Percentiles rank a stretch among this genome's conserved stretches.
These are phyloP conservation scores for Jasminum sambac DNA, from an alignment of 257 asterid species.

Conservation along the genomic window DNA sequence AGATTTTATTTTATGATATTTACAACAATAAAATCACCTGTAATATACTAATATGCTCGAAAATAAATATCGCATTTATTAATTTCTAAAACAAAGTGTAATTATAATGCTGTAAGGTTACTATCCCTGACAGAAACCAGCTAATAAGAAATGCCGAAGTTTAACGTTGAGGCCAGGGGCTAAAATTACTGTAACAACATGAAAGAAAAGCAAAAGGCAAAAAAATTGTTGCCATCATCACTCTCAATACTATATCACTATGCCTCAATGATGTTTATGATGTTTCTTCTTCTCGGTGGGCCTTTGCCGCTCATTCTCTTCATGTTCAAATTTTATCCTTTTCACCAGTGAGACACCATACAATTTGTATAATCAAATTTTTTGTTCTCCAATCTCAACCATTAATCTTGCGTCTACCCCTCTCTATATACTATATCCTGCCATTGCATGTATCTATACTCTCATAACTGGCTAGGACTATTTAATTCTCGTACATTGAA, in stretches of 20 bases:
- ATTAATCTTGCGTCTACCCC: too few species aligned
- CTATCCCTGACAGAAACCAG: conserved; percentile 28
- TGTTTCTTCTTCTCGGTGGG: conserved; percentile 27
- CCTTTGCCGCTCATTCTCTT: conserved; percentile 17
- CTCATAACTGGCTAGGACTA: too few species aligned
- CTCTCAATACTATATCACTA: conserved; percentile 25
- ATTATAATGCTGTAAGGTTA: too few species aligned
- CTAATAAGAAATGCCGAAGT: conserved; percentile 26
- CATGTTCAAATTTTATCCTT: background rate
- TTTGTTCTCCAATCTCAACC: background rate
- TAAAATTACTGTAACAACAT: background rate
- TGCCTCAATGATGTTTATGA: conserved; percentile 29
- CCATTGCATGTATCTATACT: too few species aligned
- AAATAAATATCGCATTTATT: too few species aligned
- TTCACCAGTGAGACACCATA: conserved; percentile 11
- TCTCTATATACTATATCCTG: too few species aligned
- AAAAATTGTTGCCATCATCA: conserved; percentile 42
- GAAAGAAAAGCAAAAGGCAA: conserved; percentile 35
- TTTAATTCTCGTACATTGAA: too few species aligned
- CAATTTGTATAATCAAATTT: background rate
- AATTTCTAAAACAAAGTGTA: too few species aligned
- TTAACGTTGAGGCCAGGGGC: conserved; percentile 13
- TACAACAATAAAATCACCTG: too few species aligned
- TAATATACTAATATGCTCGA: too few species aligned
- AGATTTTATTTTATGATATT: too few species aligned